These are phyloP conservation scores for Zarea fungicola DNA, from an alignment of 2,329 filamentous ascomycete genomes.

Conservation along the genomic window DNA sequence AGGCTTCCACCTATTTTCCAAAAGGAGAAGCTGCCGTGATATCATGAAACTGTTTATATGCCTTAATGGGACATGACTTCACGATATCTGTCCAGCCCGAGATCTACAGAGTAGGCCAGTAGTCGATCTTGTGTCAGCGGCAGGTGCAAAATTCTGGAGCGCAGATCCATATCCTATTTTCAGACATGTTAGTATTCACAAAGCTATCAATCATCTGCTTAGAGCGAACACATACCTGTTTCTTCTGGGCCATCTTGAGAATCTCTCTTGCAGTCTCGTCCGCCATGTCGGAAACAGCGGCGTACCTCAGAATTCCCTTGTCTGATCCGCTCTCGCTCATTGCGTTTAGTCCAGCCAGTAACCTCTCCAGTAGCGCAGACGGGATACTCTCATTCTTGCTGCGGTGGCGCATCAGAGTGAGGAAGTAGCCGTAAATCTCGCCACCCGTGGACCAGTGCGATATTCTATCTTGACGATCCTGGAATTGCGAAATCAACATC, in stretches of 20 bases:
- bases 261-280: slow-evolving; percentile 64
- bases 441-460: slow-evolving; percentile 74
- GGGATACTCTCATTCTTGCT: slow-evolving; percentile 36
- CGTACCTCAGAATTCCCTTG: slow-evolving; percentile 49
- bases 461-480: slow-evolving; percentile 55
- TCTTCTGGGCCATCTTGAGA: slow-evolving; percentile 48
- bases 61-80: slow-evolving; percentile 50
- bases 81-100: slow-evolving; percentile 65
- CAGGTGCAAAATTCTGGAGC: slow-evolving; percentile 46
- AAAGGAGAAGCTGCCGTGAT: not conserved
- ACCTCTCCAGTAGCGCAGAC: slow-evolving; percentile 46
- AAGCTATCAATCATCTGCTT: not conserved
- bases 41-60: slow-evolving; percentile 1
- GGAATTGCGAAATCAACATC: slow-evolving; percentile 66
- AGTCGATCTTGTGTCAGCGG: slow-evolving; percentile 70
- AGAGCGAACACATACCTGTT: slow-evolving; percentile 44
- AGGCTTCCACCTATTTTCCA: slow-evolving; percentile 9
- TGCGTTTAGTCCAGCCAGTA: slow-evolving; percentile 52
- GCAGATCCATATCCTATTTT: slow-evolving; percentile 32
- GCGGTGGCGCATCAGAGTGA: slow-evolving; percentile 44
- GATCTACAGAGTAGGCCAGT: slow-evolving; percentile 62
- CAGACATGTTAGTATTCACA: not conserved
- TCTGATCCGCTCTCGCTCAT: slow-evolving; percentile 43
- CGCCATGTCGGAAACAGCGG: slow-evolving; percentile 79
- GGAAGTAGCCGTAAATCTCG: slow-evolving; percentile 66